Evolutionary conservation across 2,329 filamentous ascomycete genomes (phyloP).

Genomic region (Botrytis fabae): DNA sequence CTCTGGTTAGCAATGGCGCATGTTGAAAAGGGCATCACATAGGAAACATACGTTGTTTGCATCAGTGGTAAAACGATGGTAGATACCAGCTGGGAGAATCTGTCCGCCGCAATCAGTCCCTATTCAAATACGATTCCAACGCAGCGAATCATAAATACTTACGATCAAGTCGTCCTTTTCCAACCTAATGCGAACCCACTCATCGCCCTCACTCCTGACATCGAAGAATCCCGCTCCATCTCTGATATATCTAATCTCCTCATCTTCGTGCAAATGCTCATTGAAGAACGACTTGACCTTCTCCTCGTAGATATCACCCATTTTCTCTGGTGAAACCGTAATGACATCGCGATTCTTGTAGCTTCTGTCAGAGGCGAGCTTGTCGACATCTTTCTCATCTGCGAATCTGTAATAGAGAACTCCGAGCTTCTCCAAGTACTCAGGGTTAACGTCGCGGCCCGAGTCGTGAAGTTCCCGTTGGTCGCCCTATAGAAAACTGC

Average conservation of each 20-base stretch:
- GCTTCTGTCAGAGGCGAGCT: constrained; percentile 69
- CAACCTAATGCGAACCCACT: constrained; percentile 84
- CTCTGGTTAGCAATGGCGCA: constrained; percentile 4
- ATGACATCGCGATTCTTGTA: constrained; percentile 97
- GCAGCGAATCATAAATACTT: constrained; percentile 17
- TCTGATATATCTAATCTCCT: constrained; percentile 94
- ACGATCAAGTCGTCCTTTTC: constrained; percentile 82
- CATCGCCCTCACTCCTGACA: constrained; percentile 76
- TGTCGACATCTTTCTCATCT: constrained; percentile 66
- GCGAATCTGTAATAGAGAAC: constrained; percentile 75
- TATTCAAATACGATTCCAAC: not conserved
- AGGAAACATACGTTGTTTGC: constrained; percentile 72
- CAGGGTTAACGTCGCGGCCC: constrained; percentile 63
- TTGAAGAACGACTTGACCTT: constrained; percentile 94
- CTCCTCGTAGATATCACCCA: constrained; percentile 85
- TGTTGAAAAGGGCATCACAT: not conserved
- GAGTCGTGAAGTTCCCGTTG: constrained; percentile 91
- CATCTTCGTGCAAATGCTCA: constrained; percentile 96
- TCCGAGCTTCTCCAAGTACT: constrained; percentile 71
- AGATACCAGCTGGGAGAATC: constrained; percentile 91
- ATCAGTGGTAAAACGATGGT: constrained; percentile 96
- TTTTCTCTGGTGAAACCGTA: constrained; percentile 78
- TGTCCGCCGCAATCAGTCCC: constrained; percentile 22
- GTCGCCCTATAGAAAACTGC: constrained; percentile 65
- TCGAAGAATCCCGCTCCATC: constrained; percentile 92